phyloP scores from a whole-genome alignment of 2,329 filamentous ascomycete species.

The Chalaropsis ovoidea region DNA sequence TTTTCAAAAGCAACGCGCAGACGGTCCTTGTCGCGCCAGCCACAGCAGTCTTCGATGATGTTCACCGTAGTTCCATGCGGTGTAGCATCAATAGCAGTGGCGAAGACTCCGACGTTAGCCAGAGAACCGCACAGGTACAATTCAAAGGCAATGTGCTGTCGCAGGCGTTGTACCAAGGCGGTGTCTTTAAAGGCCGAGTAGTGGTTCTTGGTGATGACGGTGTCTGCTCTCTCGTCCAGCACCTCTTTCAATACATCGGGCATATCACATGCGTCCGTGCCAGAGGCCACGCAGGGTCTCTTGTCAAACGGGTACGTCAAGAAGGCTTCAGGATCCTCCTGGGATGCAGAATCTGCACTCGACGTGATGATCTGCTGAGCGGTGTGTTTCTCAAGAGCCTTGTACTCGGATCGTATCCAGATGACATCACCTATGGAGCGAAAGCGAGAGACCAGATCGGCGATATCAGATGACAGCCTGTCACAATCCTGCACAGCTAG shows the following conservation, averaged over 20 bases:
- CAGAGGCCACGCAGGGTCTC: slow-evolving; percentile 36
- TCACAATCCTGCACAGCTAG: slow-evolving; percentile 54
- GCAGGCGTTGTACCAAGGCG: slow-evolving; percentile 61
- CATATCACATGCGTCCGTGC: slow-evolving; percentile 40
- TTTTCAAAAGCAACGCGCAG: slow-evolving; percentile 61
- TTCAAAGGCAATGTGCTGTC: slow-evolving; percentile 80
- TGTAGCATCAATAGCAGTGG: slow-evolving; percentile 82
- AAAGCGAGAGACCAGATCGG: slow-evolving; percentile 59
- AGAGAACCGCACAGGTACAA: slow-evolving; percentile 80
- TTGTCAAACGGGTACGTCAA: slow-evolving; percentile 35
- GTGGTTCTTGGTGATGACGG: slow-evolving; percentile 56
- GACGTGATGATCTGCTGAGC: slow-evolving; percentile 12
- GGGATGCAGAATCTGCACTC: slow-evolving; percentile 23
- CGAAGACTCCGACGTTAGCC: slow-evolving; percentile 80
- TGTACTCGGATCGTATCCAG: slow-evolving; percentile 73
- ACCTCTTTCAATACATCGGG: slow-evolving; percentile 36
- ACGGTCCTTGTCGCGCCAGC: slow-evolving; percentile 59
- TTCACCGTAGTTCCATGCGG: slow-evolving; percentile 80
- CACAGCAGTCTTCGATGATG: slow-evolving; percentile 78
- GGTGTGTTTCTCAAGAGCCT: slow-evolving; percentile 40
- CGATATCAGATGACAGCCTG: slow-evolving; percentile 57
- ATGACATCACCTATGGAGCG: slow-evolving; percentile 62
- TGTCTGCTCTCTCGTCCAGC: slow-evolving; percentile 42
- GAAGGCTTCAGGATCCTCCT: slow-evolving; percentile 39
- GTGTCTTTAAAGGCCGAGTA: slow-evolving; percentile 82